These are phyloP conservation scores for Saccharomyces paradoxus DNA, from an alignment of 805 yeast genomes.

Conservation along the genomic window DNA sequence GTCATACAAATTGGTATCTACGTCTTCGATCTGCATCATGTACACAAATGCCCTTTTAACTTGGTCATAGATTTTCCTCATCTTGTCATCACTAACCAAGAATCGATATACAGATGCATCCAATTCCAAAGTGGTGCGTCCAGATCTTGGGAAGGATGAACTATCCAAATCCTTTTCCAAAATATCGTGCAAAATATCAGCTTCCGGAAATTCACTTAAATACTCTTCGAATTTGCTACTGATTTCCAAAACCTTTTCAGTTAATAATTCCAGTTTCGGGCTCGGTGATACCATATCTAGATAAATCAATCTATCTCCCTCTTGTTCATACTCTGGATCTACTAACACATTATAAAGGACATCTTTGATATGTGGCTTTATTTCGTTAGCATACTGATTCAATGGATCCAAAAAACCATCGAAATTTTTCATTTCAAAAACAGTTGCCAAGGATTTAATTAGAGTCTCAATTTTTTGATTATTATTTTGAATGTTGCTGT, in stretches of 20 bases:
- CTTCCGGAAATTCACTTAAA: slow-evolving; percentile 38
- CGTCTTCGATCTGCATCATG: slow-evolving; percentile 71
- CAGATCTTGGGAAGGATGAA: slow-evolving; percentile 34
- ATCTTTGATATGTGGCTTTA: slow-evolving; percentile 20
- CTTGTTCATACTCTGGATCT: slow-evolving; percentile 26
- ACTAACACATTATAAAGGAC: slow-evolving; percentile 20
- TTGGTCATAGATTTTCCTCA: slow-evolving; percentile 55
- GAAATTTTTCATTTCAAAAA: slow-evolving; percentile 24
- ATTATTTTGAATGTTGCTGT: background rate
- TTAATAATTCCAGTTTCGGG: slow-evolving; percentile 18
- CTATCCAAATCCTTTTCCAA: slow-evolving; percentile 32
- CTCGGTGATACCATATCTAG: slow-evolving; percentile 24
- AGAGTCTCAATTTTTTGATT: slow-evolving; percentile 15
- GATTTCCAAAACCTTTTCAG: slow-evolving; percentile 33
- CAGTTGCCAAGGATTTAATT: slow-evolving; percentile 15
- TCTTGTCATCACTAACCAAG: slow-evolving; percentile 45
- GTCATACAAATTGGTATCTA: slow-evolving; percentile 57
- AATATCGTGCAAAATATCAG: slow-evolving; percentile 47
- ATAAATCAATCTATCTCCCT: slow-evolving; percentile 24
- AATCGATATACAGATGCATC: slow-evolving; percentile 46
- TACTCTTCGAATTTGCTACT: slow-evolving; percentile 37
- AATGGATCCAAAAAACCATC: slow-evolving; percentile 27
- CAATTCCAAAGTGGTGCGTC: slow-evolving; percentile 39
- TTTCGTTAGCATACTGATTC: slow-evolving; percentile 28
- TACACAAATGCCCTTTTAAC: slow-evolving; percentile 78